phyloP scores from a whole-genome alignment of 2,329 filamentous ascomycete genomes.

The Fusarium hainanense region DNA sequence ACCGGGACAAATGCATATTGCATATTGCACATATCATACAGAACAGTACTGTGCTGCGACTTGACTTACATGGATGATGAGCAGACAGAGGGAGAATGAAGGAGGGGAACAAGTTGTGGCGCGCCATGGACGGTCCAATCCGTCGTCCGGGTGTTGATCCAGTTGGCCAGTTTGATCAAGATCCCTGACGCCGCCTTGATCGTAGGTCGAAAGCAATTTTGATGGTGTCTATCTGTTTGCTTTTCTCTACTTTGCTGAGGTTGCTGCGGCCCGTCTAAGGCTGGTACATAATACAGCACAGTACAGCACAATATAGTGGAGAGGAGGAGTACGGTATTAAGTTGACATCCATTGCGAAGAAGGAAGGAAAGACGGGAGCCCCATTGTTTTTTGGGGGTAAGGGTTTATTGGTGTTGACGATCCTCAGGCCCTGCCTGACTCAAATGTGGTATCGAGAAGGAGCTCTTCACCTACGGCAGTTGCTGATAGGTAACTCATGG shows the following conservation, averaged over 20 bases:
- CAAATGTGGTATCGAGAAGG: conserved; percentile 6
- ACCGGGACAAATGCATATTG: conserved; percentile 20
- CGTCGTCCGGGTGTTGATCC: conserved; percentile 55
- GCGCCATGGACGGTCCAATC: conserved; percentile 50
- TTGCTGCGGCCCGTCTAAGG: neutral
- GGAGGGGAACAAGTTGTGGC: conserved; percentile 23
- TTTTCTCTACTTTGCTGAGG: conserved; percentile 6
- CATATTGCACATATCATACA: neutral
- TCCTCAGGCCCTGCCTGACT: conserved; percentile 16
- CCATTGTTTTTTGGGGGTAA: conserved; percentile 10
- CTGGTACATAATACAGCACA: neutral
- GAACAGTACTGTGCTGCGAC: neutral
- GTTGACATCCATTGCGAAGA: conserved; percentile 9
- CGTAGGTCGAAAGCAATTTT: conserved; percentile 23
- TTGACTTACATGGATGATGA: conserved; percentile 17
- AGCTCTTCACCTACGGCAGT: conserved; percentile 16
- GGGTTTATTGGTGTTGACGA: conserved; percentile 15
- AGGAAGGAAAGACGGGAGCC: conserved; percentile 14
- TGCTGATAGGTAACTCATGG: conserved; percentile 3
- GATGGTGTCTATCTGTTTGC: conserved; percentile 25
- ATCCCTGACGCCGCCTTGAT: conserved; percentile 39
- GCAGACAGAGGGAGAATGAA: conserved; percentile 13
- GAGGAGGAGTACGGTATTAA: conserved; percentile 10
- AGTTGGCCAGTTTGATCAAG: conserved; percentile 55
- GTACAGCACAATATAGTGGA: neutral